These are phyloP conservation scores for Oryza meridionalis DNA, from an alignment of 176 grass and related monocot species.

Conservation along the genomic window DNA sequence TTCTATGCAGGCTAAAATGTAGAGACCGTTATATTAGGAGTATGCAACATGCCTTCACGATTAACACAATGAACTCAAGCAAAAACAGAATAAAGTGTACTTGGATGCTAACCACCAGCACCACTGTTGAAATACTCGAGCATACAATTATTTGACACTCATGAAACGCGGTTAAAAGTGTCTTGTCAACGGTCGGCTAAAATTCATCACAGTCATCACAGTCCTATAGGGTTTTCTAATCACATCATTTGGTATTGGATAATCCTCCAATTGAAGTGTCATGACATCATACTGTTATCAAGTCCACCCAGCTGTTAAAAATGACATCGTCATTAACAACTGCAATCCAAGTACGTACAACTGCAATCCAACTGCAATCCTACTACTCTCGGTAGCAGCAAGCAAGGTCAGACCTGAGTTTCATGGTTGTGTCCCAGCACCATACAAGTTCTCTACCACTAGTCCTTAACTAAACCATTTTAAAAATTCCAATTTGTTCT, in stretches of 20 bases:
- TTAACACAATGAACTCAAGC: not conserved
- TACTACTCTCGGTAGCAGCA: not conserved
- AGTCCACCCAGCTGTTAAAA: not conserved
- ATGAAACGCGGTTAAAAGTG: too few species aligned
- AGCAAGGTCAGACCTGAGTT: not conserved
- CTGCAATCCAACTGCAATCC: too few species aligned
- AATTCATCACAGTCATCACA: too few species aligned
- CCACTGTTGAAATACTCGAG: too few species aligned
- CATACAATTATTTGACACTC: too few species aligned
- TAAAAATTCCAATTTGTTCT: too few species aligned
- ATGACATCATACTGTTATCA: not conserved
- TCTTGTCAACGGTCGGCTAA: not conserved
- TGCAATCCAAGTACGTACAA: not conserved
- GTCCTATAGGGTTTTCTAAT: not conserved
- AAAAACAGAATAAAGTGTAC: not conserved
- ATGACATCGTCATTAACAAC: not conserved
- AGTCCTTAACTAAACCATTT: too few species aligned
- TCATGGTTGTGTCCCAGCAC: not conserved
- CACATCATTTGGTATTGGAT: not conserved
- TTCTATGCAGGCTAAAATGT: not conserved
- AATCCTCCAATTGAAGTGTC: not conserved
- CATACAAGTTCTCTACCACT: too few species aligned
- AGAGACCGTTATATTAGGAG: not conserved
- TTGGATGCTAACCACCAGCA: too few species aligned
- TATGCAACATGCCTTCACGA: not conserved